Base-by-base conservation (phyloP, 352 stramenopile genomes). In the Globisporangium ultimum region DNA sequence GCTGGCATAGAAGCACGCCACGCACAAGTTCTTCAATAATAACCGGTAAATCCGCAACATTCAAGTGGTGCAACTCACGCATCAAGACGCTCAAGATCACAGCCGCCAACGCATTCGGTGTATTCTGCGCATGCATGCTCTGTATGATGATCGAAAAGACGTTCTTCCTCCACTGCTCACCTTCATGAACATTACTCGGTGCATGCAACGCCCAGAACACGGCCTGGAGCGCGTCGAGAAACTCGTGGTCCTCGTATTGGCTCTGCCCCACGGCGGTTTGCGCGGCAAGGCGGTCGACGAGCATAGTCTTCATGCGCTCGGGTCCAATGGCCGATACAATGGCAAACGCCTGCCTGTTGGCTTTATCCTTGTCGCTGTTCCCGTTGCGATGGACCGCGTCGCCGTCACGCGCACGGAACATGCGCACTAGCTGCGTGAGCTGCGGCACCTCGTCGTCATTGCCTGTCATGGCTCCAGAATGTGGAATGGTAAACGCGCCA, bases 21-120 rank as follows among this genome's bases (percentile, higher is more conserved):
- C 68, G 68, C 32, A 80, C 22, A 0, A 82, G 45, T 48, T 82
- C 73, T 28, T 58, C 67, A n/a, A 78, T 53, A 11, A 66, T 51
- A 9, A 32, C 7, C 17, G 61, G 67, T 13, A 82, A 46, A 46
- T 78, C 73, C 2, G 9, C 41, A 9, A 71, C 41, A 13, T 57
- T 52, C n/a, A 83, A 22, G 12, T 70, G 63, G 40, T 80, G 74
- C 42, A 83, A 60, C 22, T 80, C 66, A 24, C 71, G 61, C 18
- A 80, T 46, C 41, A 80, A 50, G 21, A 71, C 55, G 15, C 62
- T 55, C 8, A 63, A 52, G 10, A 65, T 55, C 17, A 66, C 50
- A 3, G 59, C 34, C 3, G 62, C 64, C 14, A 71, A 60, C n/a
- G 64, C 53, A 14, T 46, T 63, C 2, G 67, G 51, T 8, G 56